These are phyloP conservation scores for Glycine tomentella DNA, from an alignment of 306 rosid species.

Conservation along the genomic window DNA sequence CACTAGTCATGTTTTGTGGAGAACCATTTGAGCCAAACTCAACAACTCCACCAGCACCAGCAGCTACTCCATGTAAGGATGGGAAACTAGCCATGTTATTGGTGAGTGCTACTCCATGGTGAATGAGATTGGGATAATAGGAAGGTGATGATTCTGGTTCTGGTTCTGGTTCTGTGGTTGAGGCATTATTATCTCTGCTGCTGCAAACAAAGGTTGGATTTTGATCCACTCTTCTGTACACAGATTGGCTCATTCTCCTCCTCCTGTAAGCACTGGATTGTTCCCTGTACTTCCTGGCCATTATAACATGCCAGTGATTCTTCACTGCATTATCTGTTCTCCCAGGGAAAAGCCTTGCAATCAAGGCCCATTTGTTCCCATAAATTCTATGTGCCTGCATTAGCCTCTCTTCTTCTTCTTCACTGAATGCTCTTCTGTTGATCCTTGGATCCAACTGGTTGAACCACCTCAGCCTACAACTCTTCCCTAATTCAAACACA, in stretches of 20 bases:
- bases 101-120: conserved; percentile 37
- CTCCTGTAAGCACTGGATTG: conserved; percentile 83
- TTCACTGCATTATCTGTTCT: conserved; percentile 96
- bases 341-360: conserved; percentile 92
- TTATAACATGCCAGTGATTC: conserved; percentile 98
- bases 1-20: conserved; percentile 51
- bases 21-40: conserved; percentile 52
- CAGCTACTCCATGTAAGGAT: conserved; percentile 20
- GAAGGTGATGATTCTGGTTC: conserved; percentile 15
- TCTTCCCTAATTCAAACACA: conserved; percentile 65
- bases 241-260: conserved; percentile 72
- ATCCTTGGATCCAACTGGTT: conserved; percentile 97
- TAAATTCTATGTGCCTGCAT: conserved; percentile 93
- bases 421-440: conserved; percentile 80
- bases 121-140: background rate
- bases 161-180: conserved; percentile 21
- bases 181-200: conserved; percentile 17
- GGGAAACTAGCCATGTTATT: conserved; percentile 40
- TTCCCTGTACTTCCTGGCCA: conserved; percentile 93
- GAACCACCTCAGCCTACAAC: conserved; percentile 96
- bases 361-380: conserved; percentile 99
- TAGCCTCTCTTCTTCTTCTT: conserved; percentile 91
- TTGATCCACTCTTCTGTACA: conserved; percentile 61
- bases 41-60: conserved; percentile 38
- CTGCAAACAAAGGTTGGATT: conserved; percentile 48